Evolutionary conservation across 2,329 filamentous ascomycete species (phyloP).

Genomic region (Penicillium sp.): DNA sequence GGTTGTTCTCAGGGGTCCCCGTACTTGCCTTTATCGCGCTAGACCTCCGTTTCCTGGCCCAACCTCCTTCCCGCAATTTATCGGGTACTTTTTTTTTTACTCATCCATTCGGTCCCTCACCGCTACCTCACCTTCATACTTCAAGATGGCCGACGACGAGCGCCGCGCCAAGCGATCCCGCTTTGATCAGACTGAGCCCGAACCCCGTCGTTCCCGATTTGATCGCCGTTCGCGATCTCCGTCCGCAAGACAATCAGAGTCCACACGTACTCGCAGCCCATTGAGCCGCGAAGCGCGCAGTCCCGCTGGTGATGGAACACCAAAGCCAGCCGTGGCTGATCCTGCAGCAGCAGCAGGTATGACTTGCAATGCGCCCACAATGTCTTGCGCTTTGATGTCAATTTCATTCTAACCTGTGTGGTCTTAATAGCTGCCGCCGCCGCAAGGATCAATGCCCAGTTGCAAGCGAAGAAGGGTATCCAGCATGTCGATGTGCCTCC

Average conservation of each 20-base stretch:
- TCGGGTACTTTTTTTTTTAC: background rate
- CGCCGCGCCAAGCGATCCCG: slow-evolving; percentile 80
- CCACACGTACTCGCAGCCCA: slow-evolving; percentile 78
- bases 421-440: slow-evolving; percentile 72
- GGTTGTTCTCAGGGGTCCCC: background rate
- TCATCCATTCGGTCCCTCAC: background rate
- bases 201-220: slow-evolving; percentile 79
- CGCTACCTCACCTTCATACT: background rate
- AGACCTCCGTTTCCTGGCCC: background rate
- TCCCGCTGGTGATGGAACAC: slow-evolving; percentile 44
- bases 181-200: slow-evolving; percentile 88
- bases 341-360: slow-evolving; percentile 77
- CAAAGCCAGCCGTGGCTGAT: slow-evolving; percentile 57
- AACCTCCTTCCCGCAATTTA: background rate
- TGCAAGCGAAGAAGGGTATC: slow-evolving; percentile 83
- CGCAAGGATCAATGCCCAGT: slow-evolving; percentile 79
- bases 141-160: slow-evolving; percentile 73
- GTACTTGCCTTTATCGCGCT: background rate
- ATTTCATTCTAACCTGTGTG: slow-evolving; percentile 14
- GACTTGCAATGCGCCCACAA: slow-evolving; percentile 3
- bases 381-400: background rate
- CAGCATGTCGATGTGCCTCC: slow-evolving; percentile 89
- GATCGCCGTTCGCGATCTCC: slow-evolving; percentile 91
- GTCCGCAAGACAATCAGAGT: slow-evolving; percentile 64
- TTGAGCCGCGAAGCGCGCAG: slow-evolving; percentile 56